These are phyloP conservation scores for Aspergillus intermedius DNA, from an alignment of 2,329 filamentous ascomycete species.

Conservation along the genomic window DNA sequence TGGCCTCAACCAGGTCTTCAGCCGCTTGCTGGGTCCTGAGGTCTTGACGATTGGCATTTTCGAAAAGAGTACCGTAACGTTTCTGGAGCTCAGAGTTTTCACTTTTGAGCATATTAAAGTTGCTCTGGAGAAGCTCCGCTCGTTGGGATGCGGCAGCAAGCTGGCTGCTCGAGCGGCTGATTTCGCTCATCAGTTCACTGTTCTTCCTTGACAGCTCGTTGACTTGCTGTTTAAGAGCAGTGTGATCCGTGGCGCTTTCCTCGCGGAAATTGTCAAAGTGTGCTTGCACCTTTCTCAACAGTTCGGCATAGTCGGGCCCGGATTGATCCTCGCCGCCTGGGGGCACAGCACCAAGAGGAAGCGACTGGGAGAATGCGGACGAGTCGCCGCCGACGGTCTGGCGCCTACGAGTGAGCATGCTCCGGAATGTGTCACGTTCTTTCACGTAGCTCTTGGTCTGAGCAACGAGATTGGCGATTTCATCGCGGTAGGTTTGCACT, in stretches of 20 bases:
- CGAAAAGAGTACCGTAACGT: constrained; percentile 67
- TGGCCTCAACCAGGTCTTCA: constrained; percentile 84
- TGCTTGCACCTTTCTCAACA: constrained; percentile 78
- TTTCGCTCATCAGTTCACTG: constrained; percentile 71
- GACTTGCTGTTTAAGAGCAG: constrained; percentile 76
- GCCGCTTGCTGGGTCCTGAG: constrained; percentile 83
- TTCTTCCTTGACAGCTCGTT: constrained; percentile 78
- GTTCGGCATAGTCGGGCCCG: constrained; percentile 64
- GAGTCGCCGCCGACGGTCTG: constrained; percentile 53
- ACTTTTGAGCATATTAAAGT: constrained; percentile 72
- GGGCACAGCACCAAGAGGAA: constrained; percentile 51
- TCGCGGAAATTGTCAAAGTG: constrained; percentile 87
- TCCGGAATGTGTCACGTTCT: constrained; percentile 95
- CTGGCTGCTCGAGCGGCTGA: constrained; percentile 73
- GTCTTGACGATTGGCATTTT: constrained; percentile 83
- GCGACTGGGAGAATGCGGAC: constrained; percentile 65
- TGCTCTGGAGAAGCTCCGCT: constrained; percentile 82
- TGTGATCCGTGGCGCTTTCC: constrained; percentile 73
- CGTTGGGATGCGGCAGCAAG: constrained; percentile 74
- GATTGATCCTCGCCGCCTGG: constrained; percentile 41
- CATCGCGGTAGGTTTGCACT: constrained; percentile 73
- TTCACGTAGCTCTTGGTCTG: constrained; percentile 90
- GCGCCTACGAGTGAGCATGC: constrained; percentile 75
- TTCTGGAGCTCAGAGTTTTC: constrained; percentile 86
- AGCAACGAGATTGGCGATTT: constrained; percentile 71